phyloP scores from a whole-genome alignment of 495 filamentous ascomycete genomes.

The Tricharina praecox region DNA sequence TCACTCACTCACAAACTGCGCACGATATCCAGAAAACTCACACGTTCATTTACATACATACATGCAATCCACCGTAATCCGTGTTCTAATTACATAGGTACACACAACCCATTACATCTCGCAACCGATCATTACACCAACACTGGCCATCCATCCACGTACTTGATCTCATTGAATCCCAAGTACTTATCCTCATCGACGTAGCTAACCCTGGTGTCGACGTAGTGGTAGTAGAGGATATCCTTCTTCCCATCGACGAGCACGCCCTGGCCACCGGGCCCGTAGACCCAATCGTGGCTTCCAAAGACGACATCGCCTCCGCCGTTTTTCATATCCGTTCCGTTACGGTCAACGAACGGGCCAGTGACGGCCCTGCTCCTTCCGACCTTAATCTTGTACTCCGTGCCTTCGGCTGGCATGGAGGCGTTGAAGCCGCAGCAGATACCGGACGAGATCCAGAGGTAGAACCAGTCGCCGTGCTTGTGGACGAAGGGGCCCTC shows the following conservation, averaged over 20 bases:
- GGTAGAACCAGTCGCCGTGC: slow-evolving; percentile 12
- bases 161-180: slow-evolving; percentile 33
- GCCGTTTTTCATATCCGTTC: slow-evolving; percentile 25
- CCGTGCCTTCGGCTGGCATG: slow-evolving; percentile 7
- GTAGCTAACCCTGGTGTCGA: slow-evolving; percentile 33
- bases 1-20: too few species aligned
- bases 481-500: slow-evolving; percentile 14
- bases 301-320: slow-evolving; percentile 34
- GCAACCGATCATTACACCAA: slow-evolving; percentile 10
- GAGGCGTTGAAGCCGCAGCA: slow-evolving; percentile 11
- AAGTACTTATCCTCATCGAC: slow-evolving; percentile 31
- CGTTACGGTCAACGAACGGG: slow-evolving; percentile 32
- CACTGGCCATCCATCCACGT: slow-evolving; percentile 34
- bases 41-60: too few species aligned
- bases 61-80: too few species aligned
- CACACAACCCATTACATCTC: too few species aligned
- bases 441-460: slow-evolving; percentile 5
- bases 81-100: too few species aligned
- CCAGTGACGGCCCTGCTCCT: slow-evolving; percentile 28
- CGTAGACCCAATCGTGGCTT: slow-evolving; percentile 32
- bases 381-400: slow-evolving; percentile 34
- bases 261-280: slow-evolving; percentile 33
- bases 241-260: slow-evolving; percentile 27
- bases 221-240: slow-evolving; percentile 37
- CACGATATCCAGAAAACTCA: too few species aligned